These are phyloP conservation scores for Cordyceps javanica DNA, from an alignment of 2,329 filamentous ascomycete genomes.

Conservation along the genomic window DNA sequence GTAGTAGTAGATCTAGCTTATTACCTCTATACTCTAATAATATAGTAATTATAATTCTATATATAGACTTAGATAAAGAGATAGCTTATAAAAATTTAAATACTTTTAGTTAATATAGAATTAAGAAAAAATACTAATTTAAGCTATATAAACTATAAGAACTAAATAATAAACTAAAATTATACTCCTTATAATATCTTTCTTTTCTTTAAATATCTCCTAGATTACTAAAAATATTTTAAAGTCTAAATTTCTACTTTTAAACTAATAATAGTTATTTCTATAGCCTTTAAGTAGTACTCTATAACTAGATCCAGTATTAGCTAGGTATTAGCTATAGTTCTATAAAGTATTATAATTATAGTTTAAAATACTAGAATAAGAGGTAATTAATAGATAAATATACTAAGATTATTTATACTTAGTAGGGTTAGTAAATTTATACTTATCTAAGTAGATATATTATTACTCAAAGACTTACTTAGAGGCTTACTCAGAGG, in stretches of 20 bases:
- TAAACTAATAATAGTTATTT: neutral
- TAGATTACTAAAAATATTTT: neutral
- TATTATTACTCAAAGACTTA: neutral
- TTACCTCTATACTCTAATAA: neutral
- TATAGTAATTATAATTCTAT: neutral
- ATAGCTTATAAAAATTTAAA: no score
- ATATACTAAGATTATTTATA: neutral
- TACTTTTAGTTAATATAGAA: no score
- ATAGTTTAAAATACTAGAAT: neutral
- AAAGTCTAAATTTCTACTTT: neutral
- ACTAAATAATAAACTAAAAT: neutral
- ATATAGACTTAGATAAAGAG: neutral
- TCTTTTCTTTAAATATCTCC: no score
- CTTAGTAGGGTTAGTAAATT: neutral
- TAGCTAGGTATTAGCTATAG: neutral
- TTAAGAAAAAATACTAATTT: neutral
- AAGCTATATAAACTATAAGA: neutral
- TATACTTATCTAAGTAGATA: neutral
- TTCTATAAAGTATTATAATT: neutral
- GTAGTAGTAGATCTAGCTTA: constrained; percentile 65
- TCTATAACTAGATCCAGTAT: neutral
- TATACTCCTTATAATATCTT: no score
- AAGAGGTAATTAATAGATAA: neutral
- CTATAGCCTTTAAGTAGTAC: neutral
- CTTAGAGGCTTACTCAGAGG: neutral